A percentile compares a stretch with the other conserved stretches of the same genome.
phyloP scores from a whole-genome alignment of 2,329 filamentous ascomycete species.

The Phymatotrichopsis omnivora region DNA sequence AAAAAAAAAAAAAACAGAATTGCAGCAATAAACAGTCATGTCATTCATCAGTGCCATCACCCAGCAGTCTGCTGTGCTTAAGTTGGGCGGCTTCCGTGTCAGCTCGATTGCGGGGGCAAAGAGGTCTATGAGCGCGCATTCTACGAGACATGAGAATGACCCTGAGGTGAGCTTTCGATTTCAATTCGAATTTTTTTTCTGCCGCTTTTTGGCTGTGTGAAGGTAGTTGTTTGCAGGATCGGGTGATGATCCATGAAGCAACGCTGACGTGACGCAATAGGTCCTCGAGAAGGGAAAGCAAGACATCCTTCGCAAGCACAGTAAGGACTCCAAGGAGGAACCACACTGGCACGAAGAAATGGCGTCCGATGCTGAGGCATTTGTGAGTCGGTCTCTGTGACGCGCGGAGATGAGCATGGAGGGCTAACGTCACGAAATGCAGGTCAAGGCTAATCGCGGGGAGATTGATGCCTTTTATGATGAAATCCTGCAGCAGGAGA shows the following conservation, averaged over 20 bases:
- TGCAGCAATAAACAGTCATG: no score
- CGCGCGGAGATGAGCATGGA: neutral
- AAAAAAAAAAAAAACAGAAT: no score
- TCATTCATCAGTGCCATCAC: no score
- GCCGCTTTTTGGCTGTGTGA: neutral
- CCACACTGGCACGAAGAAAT: slow-evolving; percentile 69
- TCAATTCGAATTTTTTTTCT: neutral
- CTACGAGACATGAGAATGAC: slow-evolving; percentile 25
- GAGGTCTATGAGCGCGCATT: slow-evolving; percentile 18
- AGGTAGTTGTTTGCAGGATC: neutral
- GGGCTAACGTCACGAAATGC: slow-evolving; percentile 40
- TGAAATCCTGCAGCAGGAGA: slow-evolving; percentile 47
- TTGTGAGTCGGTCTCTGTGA: slow-evolving; percentile 41
- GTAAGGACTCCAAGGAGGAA: slow-evolving; percentile 49
- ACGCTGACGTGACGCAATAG: slow-evolving; percentile 13
- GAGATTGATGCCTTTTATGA: slow-evolving; percentile 46
- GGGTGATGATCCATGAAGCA: neutral
- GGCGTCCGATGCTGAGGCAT: slow-evolving; percentile 69
- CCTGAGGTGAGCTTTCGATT: slow-evolving; percentile 21
- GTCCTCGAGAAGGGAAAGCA: slow-evolving; percentile 48
- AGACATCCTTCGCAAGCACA: slow-evolving; percentile 55
- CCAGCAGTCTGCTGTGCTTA: no score
- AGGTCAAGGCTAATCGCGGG: slow-evolving; percentile 37
- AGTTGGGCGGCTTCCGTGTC: no score
- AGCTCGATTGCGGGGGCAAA: no score